phyloP scores from a whole-genome alignment of 2,329 filamentous ascomycete genomes.

The Emergomyces orientalis region DNA sequence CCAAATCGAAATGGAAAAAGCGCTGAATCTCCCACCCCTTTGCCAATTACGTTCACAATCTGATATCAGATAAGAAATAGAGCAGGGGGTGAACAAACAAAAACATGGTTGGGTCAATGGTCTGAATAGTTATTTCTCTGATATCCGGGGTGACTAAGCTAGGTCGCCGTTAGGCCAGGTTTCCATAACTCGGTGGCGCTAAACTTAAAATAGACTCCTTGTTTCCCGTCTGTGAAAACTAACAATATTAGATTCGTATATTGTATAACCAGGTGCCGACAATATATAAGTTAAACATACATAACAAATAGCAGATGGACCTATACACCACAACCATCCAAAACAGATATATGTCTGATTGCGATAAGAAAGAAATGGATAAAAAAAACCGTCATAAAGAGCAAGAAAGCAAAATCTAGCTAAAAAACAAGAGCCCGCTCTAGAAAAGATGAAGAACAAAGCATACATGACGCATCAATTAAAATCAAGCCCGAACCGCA shows the following conservation, averaged over 20 bases:
- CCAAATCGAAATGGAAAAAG: not conserved
- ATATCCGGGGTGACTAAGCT: conserved; percentile 2
- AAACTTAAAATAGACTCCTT: not conserved
- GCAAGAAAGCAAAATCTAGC: not conserved
- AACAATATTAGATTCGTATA: too few relatives aligned
- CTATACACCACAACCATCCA: not conserved
- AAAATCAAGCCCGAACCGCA: conserved; percentile 6
- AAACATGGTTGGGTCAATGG: not conserved
- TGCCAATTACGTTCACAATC: not conserved
- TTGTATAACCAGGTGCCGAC: not conserved
- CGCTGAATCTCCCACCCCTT: not conserved
- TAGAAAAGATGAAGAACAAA: not conserved
- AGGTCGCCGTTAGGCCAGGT: not conserved
- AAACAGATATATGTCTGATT: not conserved
- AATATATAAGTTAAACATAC: not conserved
- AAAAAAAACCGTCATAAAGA: not conserved
- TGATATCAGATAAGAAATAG: not conserved
- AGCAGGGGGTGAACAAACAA: not conserved
- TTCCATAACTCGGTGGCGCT: not conserved
- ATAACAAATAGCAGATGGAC: not conserved
- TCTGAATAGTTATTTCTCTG: not conserved
- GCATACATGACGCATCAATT: conserved; percentile 2
- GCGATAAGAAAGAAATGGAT: not conserved
- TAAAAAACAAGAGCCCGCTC: not conserved
- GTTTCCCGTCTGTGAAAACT: not conserved